These are phyloP conservation scores for Dioscorea zingiberensis DNA, from an alignment of 106 monocot species.

Conservation along the genomic window DNA sequence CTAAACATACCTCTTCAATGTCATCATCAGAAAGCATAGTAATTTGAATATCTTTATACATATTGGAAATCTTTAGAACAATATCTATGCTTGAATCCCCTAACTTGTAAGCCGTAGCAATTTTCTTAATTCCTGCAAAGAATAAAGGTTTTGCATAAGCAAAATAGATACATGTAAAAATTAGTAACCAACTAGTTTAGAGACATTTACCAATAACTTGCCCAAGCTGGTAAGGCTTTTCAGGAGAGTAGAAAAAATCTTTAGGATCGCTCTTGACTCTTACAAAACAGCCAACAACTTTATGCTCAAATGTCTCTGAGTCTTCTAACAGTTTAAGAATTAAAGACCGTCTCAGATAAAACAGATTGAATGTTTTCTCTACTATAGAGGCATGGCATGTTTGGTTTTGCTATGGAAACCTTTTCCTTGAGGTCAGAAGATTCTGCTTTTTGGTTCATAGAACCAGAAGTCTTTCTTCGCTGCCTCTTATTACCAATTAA, in stretches of 20 bases:
- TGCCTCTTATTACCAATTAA: conserved; percentile 17
- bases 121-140: conserved; percentile 48
- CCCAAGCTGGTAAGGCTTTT: conserved; percentile 49
- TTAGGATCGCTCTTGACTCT: conserved; percentile 64
- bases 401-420: conserved; percentile 17
- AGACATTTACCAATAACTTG: conserved; percentile 52
- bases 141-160: background rate
- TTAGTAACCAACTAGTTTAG: background rate
- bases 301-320: conserved; percentile 57
- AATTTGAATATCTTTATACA: conserved; percentile 54
- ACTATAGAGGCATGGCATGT: conserved; percentile 49
- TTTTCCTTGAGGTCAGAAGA: conserved; percentile 13
- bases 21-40: conserved; percentile 74
- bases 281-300: conserved; percentile 79
- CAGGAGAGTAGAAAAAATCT: conserved; percentile 27
- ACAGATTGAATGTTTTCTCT: conserved; percentile 49
- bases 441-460: conserved; percentile 6
- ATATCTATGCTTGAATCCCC: conserved; percentile 48
- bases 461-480: conserved; percentile 11
- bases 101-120: conserved; percentile 38
- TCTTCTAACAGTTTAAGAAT: conserved; percentile 46
- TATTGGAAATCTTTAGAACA: conserved; percentile 51
- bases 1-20: conserved; percentile 58
- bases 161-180: background rate
- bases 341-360: conserved; percentile 66